Percentiles rank a stretch among this genome's conserved stretches.
These are phyloP conservation scores for Solanum rostratum DNA, from an alignment of 257 asterid species.

Conservation along the genomic window DNA sequence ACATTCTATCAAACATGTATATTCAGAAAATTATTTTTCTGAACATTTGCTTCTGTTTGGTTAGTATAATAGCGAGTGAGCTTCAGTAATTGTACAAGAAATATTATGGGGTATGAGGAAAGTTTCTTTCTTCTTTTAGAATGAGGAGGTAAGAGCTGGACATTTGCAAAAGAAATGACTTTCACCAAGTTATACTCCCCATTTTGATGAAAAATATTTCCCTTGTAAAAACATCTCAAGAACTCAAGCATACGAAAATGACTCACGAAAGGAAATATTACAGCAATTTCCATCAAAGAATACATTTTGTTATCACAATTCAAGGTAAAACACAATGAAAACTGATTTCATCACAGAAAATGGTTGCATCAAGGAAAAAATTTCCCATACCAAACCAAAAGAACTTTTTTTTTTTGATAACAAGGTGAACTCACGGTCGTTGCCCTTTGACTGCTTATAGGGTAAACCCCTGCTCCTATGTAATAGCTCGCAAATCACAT, in stretches of 20 bases:
- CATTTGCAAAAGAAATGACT: neutral
- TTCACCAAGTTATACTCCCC: neutral
- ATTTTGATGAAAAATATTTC: neutral
- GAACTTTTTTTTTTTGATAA: neutral
- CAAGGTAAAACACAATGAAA: neutral
- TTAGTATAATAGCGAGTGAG: neutral
- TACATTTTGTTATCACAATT: neutral
- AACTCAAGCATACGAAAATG: neutral
- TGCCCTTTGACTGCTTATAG: too few species aligned
- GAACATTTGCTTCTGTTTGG: neutral
- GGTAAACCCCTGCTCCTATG: too few species aligned
- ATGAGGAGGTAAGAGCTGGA: neutral
- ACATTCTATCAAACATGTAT: neutral
- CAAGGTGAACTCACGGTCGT: too few species aligned
- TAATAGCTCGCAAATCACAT: too few species aligned
- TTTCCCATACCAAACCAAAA: neutral
- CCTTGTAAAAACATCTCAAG: neutral
- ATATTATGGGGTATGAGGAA: neutral
- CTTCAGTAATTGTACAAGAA: neutral
- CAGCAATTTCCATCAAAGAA: neutral
- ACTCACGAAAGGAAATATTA: neutral
- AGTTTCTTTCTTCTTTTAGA: neutral
- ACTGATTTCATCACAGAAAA: too few species aligned
- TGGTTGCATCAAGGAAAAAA: neutral
- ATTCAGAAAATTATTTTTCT: neutral